Evolutionary conservation across 2,329 filamentous ascomycete genomes (phyloP), one percentile per base, ranked within the genome.

Genomic region (Teratosphaeriaceae sp.): DNA sequence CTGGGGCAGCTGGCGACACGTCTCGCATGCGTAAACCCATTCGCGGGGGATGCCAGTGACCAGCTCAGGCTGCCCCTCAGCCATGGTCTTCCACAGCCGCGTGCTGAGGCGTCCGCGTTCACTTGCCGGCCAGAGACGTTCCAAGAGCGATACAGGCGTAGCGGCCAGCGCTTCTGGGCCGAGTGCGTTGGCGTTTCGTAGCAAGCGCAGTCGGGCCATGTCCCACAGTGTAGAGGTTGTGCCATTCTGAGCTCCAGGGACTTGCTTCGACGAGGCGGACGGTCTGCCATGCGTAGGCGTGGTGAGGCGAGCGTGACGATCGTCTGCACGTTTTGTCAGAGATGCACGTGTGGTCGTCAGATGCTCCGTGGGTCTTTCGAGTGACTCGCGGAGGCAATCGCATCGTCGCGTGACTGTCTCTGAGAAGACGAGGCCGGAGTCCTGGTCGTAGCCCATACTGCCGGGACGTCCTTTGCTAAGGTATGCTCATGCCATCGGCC

Each of bases 361-460:
- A 18, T 24, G 12, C 18, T 36, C 12, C 30, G 23, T 34, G 12
- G 24, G 21, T 19, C 41, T 24, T 38, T 21, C n/a, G 20, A 31
- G 18, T 23, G 35, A 34, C 33, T 29, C n/a, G 34, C 29, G 38
- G 47, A 42, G 31, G 16, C 40, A 42, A 16, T 42, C 21, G 18
- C 40, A 42, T 24, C 30, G 29, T 20, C 21, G 5, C 16, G 6
- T 21, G 15, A 47, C 23, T 5, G 11, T 43, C 33, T 52, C 52
- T 9, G 26, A 19, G 40, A 45, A 54, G 13, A 52, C 46, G 29
- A 49, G 43, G 5, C 52, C 52, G 22, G 40, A 51, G 6, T 44
- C 46, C 22, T n/a, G 16, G 18, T 49, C 48, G 43, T 39, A 45
- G 6, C 40, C 38, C 48, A 51, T 51, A 7, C 33, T 20, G 9